Base-by-base conservation (phyloP, 306 rosid species). In the Prunus mongolica region DNA sequence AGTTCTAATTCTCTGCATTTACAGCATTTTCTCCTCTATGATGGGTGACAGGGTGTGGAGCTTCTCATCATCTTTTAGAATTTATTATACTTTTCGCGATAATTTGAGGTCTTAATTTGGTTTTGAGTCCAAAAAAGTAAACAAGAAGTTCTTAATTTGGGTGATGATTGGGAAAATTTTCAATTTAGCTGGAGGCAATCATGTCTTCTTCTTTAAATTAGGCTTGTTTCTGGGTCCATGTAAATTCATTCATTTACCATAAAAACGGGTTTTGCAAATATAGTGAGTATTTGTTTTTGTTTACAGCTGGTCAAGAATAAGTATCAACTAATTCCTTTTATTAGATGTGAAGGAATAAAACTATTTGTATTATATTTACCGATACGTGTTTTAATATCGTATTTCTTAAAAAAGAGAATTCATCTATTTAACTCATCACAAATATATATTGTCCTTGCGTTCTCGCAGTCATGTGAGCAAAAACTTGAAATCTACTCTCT, bases 21-120 rank as follows among this genome's bases (percentile, higher is more conserved):
- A 49, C 72, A 75, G 60, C 69, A 11, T 25, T 61, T 27, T 73
- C 47, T 61, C 77, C 12, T 13, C 67, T 58, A 27, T 57, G 56
- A 73, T 73, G 57, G 57, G 27, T 24, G 56, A 57, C 67, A 57
- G 27, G 45, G 63, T 50, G 24, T 58, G 27, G 66, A 13, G 14
- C 65, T 73, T 61, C 9, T 57, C 22, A 5, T 16, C 20, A 20
- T 56, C 12, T 9, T n/a, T 2, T 32, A 25, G 19, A 60, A 16
- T 41, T 41, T 56, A 3, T 38, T 34, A 1, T 1, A 2, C 1
- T 3, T 71, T 7, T 20, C 41, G 52, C 19, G 34, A 34, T n/a
- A 71, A n/a, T 32, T 56, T 38, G 22, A 9, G 30, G 65, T 8
- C 55, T 41, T 72, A 41, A 57, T 34, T 57, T 72, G 77, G 57